phyloP scores from a whole-genome alignment of 2,329 filamentous ascomycete genomes.

The Macrophomina phaseolina region DNA sequence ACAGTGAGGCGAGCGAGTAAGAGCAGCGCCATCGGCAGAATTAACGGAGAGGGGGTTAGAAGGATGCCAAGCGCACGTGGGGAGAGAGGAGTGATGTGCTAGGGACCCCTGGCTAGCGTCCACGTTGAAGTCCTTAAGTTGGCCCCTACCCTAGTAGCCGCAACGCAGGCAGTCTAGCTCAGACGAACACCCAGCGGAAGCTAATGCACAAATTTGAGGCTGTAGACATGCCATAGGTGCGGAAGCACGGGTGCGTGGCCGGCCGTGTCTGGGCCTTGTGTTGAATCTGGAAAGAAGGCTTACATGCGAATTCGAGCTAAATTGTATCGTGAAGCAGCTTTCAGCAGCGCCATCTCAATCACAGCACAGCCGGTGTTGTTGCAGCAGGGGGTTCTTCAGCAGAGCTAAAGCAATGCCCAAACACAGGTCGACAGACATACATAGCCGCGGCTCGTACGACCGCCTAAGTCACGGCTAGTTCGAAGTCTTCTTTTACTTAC shows the following conservation, averaged over 20 bases:
- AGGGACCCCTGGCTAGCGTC: constrained; percentile 4
- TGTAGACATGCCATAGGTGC: background rate
- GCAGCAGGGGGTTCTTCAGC: no score
- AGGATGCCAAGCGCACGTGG: background rate
- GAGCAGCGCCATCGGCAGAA: background rate
- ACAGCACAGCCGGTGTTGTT: background rate
- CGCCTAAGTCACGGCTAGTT: no score
- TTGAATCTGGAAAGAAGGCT: background rate
- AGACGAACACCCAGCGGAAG: constrained; percentile 7
- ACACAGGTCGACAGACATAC: no score
- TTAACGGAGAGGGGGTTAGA: background rate
- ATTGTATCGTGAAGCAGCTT: background rate
- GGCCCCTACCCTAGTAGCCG: constrained; percentile 1
- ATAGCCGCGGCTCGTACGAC: no score
- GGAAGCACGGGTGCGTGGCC: background rate
- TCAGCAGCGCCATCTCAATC: background rate
- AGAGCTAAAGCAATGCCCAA: no score
- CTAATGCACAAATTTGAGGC: constrained; percentile 16
- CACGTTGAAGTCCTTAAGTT: background rate
- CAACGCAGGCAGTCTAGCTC: constrained; percentile 1
- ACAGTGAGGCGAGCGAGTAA: constrained; percentile 17
- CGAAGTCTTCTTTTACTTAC: no score
- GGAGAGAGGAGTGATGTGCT: background rate
- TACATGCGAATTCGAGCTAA: background rate
- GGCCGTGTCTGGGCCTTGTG: background rate